Base-by-base conservation (phyloP, 495 filamentous ascomycete genomes). In the Penicillium lividum region DNA sequence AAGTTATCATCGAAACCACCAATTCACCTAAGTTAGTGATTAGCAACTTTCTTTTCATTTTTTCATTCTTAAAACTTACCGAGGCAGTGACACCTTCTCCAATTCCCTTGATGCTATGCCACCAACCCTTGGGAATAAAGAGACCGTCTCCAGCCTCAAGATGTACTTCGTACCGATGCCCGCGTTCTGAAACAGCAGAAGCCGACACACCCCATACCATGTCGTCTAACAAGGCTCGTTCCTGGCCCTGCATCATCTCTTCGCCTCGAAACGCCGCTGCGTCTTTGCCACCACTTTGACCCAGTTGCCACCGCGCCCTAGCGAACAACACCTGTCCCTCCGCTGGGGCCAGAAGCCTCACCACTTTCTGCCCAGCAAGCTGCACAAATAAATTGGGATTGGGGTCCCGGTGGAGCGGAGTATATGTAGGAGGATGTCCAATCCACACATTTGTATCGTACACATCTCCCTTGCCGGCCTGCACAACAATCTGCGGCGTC, bases 381-480 rank as follows among this genome's bases (percentile, higher is more conserved):
- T 98, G 94, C 38, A 90, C 83, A 69, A 98, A 96, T 0, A 97
- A 66, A 67, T 98, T 98, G 7, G 91, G 91, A 63, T 98, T 98
- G 0, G 94, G 94, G 66, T 98, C 94, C 22, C 86, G 80, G 73
- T 98, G 94, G 9, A 95, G 80, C 7, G 94, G 91, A 0, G 94
- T 98, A 65, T 88, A 89, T 0, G 93, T 97, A 2, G 90, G 89
- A 33, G 91, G 82, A 5, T 88, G 73, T 9, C 94, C 94, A 5
- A 98, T 80, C 94, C 94, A 98, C 27, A 98, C 72, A 66, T 87
- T 93, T 11, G 86, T 85, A 62, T 84, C 83, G 66, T 98, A 98
- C 10, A 97, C 73, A 72, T 97, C 93, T 42, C 87, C 86, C 63
- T 75, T 77, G 9, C 91, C 85, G 9, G 83, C 76, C 33, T 76